Percentiles rank a stretch among this genome's conserved stretches.
These are phyloP conservation scores for Paracorniculantispora psalliotae DNA, from an alignment of 2,329 filamentous ascomycete species.

Conservation along the genomic window DNA sequence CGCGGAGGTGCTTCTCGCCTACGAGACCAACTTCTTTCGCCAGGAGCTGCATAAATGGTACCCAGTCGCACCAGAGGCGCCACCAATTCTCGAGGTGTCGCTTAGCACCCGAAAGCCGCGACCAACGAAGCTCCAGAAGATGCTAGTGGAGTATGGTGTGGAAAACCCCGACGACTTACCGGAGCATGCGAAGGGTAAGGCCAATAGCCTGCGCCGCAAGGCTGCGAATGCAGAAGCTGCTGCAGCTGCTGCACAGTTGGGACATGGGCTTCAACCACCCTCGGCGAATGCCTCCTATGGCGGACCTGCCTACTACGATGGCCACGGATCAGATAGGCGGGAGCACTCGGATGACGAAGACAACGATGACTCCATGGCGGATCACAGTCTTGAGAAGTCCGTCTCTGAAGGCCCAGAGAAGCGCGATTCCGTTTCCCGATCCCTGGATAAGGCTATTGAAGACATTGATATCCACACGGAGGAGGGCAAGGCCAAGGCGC, in stretches of 20 bases:
- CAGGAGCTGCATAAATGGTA: slow-evolving; percentile 94
- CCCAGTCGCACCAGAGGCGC: slow-evolving; percentile 79
- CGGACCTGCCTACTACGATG: slow-evolving; percentile 17
- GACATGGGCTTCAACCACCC: slow-evolving; percentile 19
- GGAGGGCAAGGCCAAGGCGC: slow-evolving; percentile 43
- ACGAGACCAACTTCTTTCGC: slow-evolving; percentile 96
- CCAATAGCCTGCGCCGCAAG: slow-evolving; percentile 68
- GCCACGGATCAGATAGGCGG: not conserved
- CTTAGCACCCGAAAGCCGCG: slow-evolving; percentile 91
- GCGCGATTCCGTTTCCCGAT: not conserved
- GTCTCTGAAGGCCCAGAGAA: not conserved
- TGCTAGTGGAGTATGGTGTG: slow-evolving; percentile 83
- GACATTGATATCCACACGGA: slow-evolving; percentile 41
- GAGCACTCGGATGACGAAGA: not conserved
- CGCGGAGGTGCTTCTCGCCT: slow-evolving; percentile 83
- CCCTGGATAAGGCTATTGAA: slow-evolving; percentile 41
- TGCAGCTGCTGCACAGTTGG: slow-evolving; percentile 29
- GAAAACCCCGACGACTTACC: slow-evolving; percentile 88
- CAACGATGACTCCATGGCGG: not conserved
- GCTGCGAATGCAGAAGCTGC: slow-evolving; percentile 55
- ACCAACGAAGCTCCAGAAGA: slow-evolving; percentile 93
- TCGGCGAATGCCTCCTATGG: slow-evolving; percentile 21
- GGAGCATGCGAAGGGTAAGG: slow-evolving; percentile 73
- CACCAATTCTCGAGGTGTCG: slow-evolving; percentile 80
- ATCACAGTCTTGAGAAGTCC: not conserved